Conservation (phyloP, 495 filamentous ascomycete species). For the Neurospora sp. region DNA sequence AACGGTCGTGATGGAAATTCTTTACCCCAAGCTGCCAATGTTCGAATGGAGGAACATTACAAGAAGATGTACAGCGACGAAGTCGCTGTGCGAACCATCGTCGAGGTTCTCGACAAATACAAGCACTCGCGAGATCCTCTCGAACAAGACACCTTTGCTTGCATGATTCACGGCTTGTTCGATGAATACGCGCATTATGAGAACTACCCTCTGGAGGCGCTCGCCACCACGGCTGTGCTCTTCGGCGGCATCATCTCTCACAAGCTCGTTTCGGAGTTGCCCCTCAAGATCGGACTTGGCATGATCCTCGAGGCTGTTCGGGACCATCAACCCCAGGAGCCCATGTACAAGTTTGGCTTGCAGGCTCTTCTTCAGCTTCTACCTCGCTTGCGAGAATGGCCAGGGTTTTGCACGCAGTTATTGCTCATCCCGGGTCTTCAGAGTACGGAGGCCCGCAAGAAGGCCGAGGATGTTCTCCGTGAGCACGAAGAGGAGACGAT, state of each 20-base stretch:
- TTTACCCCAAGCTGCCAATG: constrained; percentile 66
- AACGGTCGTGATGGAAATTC: constrained; percentile 72
- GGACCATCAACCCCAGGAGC: constrained; percentile 65
- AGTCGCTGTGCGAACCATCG: constrained; percentile 66
- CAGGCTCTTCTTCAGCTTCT: constrained; percentile 87
- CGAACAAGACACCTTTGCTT: constrained; percentile 90
- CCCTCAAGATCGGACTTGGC: constrained; percentile 79
- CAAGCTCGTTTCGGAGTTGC: constrained; percentile 78
- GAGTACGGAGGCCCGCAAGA: constrained; percentile 72
- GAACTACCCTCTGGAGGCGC: constrained; percentile 84
- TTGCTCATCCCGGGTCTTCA: constrained; percentile 70
- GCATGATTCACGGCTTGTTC: constrained; percentile 96
- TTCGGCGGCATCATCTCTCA: constrained; percentile 95
- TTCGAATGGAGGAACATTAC: constrained; percentile 91
- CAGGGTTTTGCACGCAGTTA: constrained; percentile 74
- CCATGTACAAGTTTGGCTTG: constrained; percentile 98
- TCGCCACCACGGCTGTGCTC: constrained; percentile 90
- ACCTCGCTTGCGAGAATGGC: constrained; percentile 79
- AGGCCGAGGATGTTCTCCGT: constrained; percentile 69
- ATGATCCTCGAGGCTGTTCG: constrained; percentile 95
- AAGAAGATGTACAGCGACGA: constrained; percentile 93
- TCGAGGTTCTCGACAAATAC: constrained; percentile 70
- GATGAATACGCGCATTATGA: constrained; percentile 94
- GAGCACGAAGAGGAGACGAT: constrained; percentile 46
- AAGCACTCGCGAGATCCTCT: constrained; percentile 73